Conservation (phyloP, 108 stramenopile species). For the Cyclotella sp. region DNA sequence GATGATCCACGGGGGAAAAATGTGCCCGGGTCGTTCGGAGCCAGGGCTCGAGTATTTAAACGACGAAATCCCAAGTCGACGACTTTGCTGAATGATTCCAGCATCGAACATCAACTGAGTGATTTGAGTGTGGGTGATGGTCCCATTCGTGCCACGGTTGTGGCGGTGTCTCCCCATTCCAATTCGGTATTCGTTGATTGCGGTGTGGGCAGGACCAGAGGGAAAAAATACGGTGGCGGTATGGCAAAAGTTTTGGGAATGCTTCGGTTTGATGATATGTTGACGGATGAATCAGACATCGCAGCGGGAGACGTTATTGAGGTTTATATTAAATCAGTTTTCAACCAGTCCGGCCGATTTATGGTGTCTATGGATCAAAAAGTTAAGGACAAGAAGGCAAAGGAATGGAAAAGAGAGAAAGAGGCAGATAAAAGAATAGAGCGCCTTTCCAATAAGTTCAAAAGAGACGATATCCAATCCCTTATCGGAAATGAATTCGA, state of each 20-base stretch:
- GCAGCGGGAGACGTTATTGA: constrained; percentile 68
- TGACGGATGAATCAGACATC: constrained; percentile 42
- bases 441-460: constrained; percentile 54
- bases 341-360: constrained; percentile 75
- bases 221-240: constrained; percentile 52
- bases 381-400: constrained; percentile 62
- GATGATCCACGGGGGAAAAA: constrained; percentile 58
- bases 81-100: constrained; percentile 13
- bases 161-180: constrained; percentile 61
- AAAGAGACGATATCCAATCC: constrained; percentile 35
- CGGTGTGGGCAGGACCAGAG: constrained; percentile 64
- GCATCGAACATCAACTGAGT: constrained; percentile 33
- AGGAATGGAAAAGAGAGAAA: constrained; percentile 58
- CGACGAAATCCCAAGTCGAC: constrained; percentile 19
- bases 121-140: constrained; percentile 74
- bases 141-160: constrained; percentile 70
- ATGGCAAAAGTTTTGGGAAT: constrained; percentile 65
- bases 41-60: constrained; percentile 37
- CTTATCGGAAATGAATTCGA: constrained; percentile 65
- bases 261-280: constrained; percentile 70
- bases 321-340: constrained; percentile 76
- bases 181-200: constrained; percentile 77
- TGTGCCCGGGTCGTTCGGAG: constrained; percentile 40
- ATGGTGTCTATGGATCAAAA: constrained; percentile 71
- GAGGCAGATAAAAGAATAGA: constrained; percentile 52